Evolutionary conservation across 176 grass and related monocot genomes (phyloP), one percentile per base, ranked within the genome.

Genomic region (Microstegium vimineum): DNA sequence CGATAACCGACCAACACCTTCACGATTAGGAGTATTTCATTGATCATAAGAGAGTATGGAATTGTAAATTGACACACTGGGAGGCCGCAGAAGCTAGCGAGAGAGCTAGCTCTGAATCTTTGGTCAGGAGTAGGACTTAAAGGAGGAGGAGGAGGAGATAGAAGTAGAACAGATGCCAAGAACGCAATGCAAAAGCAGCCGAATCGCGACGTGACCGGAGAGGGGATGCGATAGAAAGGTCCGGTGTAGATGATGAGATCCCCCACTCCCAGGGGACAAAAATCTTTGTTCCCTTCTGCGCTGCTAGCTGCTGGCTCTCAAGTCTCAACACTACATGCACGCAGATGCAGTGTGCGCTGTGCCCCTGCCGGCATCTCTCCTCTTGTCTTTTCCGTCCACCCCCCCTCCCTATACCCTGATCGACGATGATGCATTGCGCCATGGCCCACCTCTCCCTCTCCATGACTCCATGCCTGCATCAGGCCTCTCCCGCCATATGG

Each of bases 241-340:
- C 23, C 56, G n/a, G 56, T 12, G 56, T 26, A 60, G 56, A 60
- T 79, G 80, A 88, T 78, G 23, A 72, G 69, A 72, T 73, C 62
- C 89, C 85, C 84, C 81, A 84, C 85, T 84, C 75, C 89, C 81
- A 64, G 40, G 76, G 63, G 79, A 82, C 79, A 81, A 15, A 80
- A 84, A 80, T 83, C 18, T 80, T 83, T 84, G 84, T 75, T 84
- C 81, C 80, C 78, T 83, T 27, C 9, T 74, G 25, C 16, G 20
- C 56, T 59, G 54, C 23, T 60, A n/a, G 54, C 45, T 47, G 10
- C 38, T 23, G 7, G n/a, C 10, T 5, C 5, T 2, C 40, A 10
- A n/a, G n/a, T n/a, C n/a, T n/a, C n/a, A n/a, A n/a, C n/a, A n/a
- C n/a, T n/a, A n/a, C n/a, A n/a, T n/a, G n/a, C n/a, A n/a, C n/a